A percentile compares a stretch with the other conserved stretches of the same genome.
Evolutionary conservation across 805 yeast species (phyloP).

Genomic region (Schwanniomyces sp.): DNA sequence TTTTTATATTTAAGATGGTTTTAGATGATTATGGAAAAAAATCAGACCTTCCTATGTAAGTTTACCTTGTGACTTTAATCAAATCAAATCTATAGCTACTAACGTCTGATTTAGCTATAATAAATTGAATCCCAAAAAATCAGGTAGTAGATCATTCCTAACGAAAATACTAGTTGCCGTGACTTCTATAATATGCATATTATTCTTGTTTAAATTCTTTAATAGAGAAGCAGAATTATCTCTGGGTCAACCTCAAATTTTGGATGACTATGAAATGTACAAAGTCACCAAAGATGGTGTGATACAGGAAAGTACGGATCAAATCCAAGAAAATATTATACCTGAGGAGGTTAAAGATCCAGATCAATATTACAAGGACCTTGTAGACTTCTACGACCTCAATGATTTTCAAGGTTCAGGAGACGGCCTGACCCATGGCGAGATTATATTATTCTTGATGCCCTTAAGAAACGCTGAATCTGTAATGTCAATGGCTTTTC

Average conservation of each 20-base stretch:
- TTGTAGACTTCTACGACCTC: constrained; percentile 64
- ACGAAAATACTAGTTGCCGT: constrained; percentile 7
- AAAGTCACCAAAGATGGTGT: constrained; percentile 33
- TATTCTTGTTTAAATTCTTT: constrained; percentile 2
- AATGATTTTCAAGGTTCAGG: constrained; percentile 53
- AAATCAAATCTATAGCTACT: not conserved
- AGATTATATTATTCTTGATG: constrained; percentile 65
- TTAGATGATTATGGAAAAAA: constrained; percentile 39
- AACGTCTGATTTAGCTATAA: constrained; percentile 9
- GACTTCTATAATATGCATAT: constrained; percentile 6
- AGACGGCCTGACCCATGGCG: constrained; percentile 52
- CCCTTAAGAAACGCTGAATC: constrained; percentile 80
- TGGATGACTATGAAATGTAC: constrained; percentile 20
- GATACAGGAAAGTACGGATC: constrained; percentile 3
- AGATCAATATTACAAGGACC: constrained; percentile 41
- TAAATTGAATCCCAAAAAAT: constrained; percentile 21
- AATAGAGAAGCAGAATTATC: not conserved
- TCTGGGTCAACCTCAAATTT: not conserved
- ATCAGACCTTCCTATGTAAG: constrained; percentile 49
- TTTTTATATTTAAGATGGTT: constrained; percentile 12
- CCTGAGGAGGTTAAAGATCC: constrained; percentile 6
- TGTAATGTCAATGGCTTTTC: constrained; percentile 79
- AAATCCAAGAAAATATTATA: not conserved
- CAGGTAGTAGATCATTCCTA: constrained; percentile 3
- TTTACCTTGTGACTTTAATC: constrained; percentile 2